Conservation (phyloP, 305 asterid genomes). For the Solanum hybrid region DNA sequence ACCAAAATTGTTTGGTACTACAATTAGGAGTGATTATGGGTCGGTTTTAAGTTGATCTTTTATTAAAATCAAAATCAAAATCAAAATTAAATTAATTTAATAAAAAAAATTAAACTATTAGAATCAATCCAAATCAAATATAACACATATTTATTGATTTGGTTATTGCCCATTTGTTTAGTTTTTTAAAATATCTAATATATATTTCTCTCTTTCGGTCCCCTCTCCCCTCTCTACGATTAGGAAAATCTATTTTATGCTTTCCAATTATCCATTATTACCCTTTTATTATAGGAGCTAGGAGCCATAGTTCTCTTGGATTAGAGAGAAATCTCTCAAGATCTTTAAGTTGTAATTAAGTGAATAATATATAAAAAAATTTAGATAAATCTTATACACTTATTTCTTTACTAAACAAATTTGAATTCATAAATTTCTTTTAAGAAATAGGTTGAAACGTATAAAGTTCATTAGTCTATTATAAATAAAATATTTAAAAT, state of each 20-base stretch:
- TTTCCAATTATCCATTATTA: not conserved
- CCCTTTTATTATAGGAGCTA: not conserved
- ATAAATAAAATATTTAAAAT: no score
- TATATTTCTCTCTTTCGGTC: not conserved
- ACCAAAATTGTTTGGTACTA: not conserved
- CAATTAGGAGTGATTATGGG: not conserved
- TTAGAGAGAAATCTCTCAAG: no score
- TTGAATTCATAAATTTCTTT: not conserved
- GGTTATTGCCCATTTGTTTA: not conserved
- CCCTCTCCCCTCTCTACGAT: not conserved
- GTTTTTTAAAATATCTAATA: no score
- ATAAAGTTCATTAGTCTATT: not conserved
- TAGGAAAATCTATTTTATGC: not conserved
- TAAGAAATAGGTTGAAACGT: not conserved
- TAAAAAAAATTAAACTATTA: no score
- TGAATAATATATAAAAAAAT: not conserved
- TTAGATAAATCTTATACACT: not conserved
- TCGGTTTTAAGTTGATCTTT: no score
- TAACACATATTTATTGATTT: not conserved
- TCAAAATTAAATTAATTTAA: no score
- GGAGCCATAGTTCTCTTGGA: not conserved
- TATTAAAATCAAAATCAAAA: no score
- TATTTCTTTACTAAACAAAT: not conserved
- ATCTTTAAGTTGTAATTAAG: no score
- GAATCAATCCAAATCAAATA: no score